Evolutionary conservation across 345 rosid genomes (phyloP).

Genomic region (Acer campestre): DNA sequence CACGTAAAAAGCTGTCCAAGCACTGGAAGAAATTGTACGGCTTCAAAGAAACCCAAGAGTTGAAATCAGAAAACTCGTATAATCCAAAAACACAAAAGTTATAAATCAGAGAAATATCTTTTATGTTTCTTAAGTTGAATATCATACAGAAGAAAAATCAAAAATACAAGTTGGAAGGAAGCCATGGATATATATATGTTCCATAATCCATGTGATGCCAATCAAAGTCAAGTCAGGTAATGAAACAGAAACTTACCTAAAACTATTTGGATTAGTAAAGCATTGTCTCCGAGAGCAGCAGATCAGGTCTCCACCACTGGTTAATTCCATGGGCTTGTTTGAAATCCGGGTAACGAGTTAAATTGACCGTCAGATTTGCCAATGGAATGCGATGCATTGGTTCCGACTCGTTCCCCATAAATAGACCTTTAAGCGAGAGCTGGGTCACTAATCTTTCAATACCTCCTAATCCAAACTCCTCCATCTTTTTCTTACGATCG

Average conservation of each 20-base stretch:
- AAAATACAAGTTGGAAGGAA: neutral
- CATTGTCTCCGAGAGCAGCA: neutral
- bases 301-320: slow-evolving; percentile 85
- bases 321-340: slow-evolving; percentile 86
- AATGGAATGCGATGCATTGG: slow-evolving; percentile 83
- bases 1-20: no score
- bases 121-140: no score
- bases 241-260: neutral
- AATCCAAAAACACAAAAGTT: no score
- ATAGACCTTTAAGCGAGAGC: slow-evolving; percentile 63
- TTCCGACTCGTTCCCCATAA: slow-evolving; percentile 64
- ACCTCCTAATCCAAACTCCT: slow-evolving; percentile 70
- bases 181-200: neutral
- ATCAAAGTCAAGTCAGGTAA: neutral
- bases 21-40: no score
- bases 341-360: slow-evolving; percentile 41
- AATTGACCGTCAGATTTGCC: slow-evolving; percentile 54
- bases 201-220: neutral
- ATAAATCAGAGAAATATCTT: no score
- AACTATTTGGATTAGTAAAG: slow-evolving; percentile 48
- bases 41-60: no score
- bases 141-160: no score
- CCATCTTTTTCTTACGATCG: slow-evolving; percentile 85
- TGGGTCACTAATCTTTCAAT: slow-evolving; percentile 72
- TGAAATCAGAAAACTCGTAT: no score